Base-by-base conservation (phyloP, 202 grass and related monocot genomes). In the Setaria italica region DNA sequence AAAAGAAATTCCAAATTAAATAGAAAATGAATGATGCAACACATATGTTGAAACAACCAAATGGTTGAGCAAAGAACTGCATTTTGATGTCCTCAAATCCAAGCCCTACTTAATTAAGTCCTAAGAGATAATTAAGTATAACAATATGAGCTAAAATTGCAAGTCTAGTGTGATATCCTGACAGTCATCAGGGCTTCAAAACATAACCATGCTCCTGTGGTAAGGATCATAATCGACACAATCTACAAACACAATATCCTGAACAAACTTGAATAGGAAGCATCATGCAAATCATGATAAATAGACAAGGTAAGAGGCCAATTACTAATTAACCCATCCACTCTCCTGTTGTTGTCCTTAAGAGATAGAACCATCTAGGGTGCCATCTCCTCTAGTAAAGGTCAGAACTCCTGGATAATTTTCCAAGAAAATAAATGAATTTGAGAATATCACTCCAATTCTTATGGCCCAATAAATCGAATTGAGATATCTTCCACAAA, bases 211-310 rank as follows among this genome's bases (percentile, higher is more conserved):
- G 53, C 16, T 56, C 53, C 6, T 56, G 53, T 0, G 6, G 13
- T 56, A 58, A 62, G 30, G 62, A 30, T 25, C 30, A 68, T 9
- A 33, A 79, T 62, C 9, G 3, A 13, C 19, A 72, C 54, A 72
- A 64, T 7, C 79, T 32, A 79, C 16, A 62, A 9, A 19, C 4
- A 35, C 10, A n/a, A 9, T 67, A 33, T 66, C 50, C 17, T 55
- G 13, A 84, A 64, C 25, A 20, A 76, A 55, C 34, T 20, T 20
- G 14, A n/a, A 65, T 29, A 75, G 16, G 48, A 67, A 43, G 35
- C 62, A 85, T 54, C 10, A 35, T 16, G 47, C 25, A 76, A 75
- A 84, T 76, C 20, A 42, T 75, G 47, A 34, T 48, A 32, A 77
- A 20, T 4, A 41, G 2, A 68, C 7, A 68, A 17, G 2, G 6